Conservation (phyloP, 306 rosid species). For the Aeschynomene evenia region DNA sequence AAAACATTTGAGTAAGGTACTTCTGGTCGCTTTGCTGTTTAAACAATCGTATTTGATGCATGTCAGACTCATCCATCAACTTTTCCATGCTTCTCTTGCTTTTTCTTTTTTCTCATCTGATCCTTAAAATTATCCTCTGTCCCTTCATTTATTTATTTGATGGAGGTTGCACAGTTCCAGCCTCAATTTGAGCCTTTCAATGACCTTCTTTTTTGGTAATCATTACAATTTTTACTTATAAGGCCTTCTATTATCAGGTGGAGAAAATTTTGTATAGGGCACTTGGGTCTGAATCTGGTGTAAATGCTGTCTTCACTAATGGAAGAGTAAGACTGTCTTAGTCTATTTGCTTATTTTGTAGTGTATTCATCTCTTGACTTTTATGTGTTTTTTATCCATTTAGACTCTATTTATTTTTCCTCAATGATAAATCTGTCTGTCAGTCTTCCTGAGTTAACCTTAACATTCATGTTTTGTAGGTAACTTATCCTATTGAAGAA, state of each 20-base stretch:
- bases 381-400: background rate
- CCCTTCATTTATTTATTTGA: slow-evolving; percentile 4
- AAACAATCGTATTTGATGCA: slow-evolving; percentile 5
- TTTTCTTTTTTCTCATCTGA: slow-evolving; percentile 6
- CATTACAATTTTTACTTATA: slow-evolving; percentile 16
- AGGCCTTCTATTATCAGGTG: slow-evolving; percentile 53
- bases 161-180: slow-evolving; percentile 15
- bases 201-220: background rate
- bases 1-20: slow-evolving; percentile 65
- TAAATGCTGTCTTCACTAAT: slow-evolving; percentile 83
- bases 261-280: slow-evolving; percentile 48
- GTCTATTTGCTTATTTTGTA: slow-evolving; percentile 17
- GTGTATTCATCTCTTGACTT: background rate
- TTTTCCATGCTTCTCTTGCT: background rate
- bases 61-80: background rate
- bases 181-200: slow-evolving; percentile 23
- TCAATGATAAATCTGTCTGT: background rate
- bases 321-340: slow-evolving; percentile 80
- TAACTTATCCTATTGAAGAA: slow-evolving; percentile 52
- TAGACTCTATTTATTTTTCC: background rate
- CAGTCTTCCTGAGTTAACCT: slow-evolving; percentile 11
- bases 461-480: slow-evolving; percentile 49
- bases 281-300: slow-evolving; percentile 69
- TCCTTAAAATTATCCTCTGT: slow-evolving; percentile 11
- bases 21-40: slow-evolving; percentile 24